These are phyloP conservation scores for Colletotrichum scovillei DNA, from an alignment of 2,329 filamentous ascomycete genomes.

Conservation along the genomic window DNA sequence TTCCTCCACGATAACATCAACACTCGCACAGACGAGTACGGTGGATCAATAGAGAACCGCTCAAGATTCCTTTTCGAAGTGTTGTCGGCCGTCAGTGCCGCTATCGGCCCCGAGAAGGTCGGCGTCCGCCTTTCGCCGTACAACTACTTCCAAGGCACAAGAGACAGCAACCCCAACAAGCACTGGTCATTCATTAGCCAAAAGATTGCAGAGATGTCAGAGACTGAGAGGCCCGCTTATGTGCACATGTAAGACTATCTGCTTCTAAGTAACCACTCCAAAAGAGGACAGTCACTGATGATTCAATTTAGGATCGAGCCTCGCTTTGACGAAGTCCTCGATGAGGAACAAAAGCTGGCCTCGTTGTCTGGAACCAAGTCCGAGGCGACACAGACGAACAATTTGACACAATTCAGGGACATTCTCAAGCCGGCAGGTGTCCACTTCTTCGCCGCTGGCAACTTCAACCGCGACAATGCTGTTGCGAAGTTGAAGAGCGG, in stretches of 20 bases:
- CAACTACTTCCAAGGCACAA: conserved; percentile 46
- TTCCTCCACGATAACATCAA: conserved; percentile 66
- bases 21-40: conserved; percentile 61
- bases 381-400: conserved; percentile 43
- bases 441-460: conserved; percentile 61
- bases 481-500: conserved; percentile 53
- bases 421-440: conserved; percentile 52
- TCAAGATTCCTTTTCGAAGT: conserved; percentile 63
- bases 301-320: conserved; percentile 52
- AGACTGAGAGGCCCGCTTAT: conserved; percentile 50
- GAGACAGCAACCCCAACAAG: conserved; percentile 43
- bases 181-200: conserved; percentile 51
- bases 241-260: conserved; percentile 54
- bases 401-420: conserved; percentile 51
- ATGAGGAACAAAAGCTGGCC: conserved; percentile 55
- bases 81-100: conserved; percentile 49
- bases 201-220: conserved; percentile 47
- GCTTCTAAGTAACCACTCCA: too few relatives aligned
- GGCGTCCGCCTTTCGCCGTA: conserved; percentile 62
- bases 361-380: conserved; percentile 45
- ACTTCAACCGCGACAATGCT: conserved; percentile 51
- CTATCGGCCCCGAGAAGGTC: conserved; percentile 61
- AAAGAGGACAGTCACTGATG: background rate
- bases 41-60: conserved; percentile 63
- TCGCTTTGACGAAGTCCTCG: conserved; percentile 57